These are phyloP conservation scores for Puccinia triticina DNA, from an alignment of 1,284 basidiomycete species.

Conservation along the genomic window DNA sequence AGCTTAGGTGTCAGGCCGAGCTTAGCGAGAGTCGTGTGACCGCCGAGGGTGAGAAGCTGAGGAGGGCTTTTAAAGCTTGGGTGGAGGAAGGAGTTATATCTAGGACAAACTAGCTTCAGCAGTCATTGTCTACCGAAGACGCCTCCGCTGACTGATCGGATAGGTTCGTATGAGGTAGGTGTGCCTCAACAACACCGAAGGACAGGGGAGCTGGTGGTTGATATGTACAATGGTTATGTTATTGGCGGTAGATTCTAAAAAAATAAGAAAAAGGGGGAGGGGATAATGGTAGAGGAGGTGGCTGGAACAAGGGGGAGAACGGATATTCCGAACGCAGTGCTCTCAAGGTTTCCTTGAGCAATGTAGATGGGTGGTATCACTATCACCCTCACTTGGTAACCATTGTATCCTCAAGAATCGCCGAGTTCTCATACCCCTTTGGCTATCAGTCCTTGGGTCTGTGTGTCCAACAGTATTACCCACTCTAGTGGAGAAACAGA, in stretches of 20 bases:
- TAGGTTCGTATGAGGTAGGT: background rate
- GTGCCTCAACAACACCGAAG: background rate
- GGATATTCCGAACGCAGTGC: background rate
- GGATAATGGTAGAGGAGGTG: background rate
- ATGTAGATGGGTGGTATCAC: background rate
- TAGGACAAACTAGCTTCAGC: background rate
- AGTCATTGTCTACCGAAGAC: constrained; percentile 15
- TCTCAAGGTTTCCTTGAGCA: constrained; percentile 7
- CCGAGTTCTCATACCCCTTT: background rate
- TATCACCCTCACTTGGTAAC: background rate
- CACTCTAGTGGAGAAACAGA: background rate
- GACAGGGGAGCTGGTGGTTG: background rate
- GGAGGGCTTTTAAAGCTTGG: background rate
- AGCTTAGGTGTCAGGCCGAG: too few species aligned
- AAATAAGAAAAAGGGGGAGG: background rate
- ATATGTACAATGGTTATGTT: background rate
- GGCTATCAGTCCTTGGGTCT: background rate
- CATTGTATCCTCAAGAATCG: background rate
- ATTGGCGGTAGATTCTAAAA: background rate
- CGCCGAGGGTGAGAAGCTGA: background rate
- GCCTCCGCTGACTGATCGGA: background rate
- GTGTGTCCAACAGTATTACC: background rate
- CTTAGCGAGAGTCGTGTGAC: background rate
- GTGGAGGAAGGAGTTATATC: background rate
- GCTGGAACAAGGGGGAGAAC: background rate